These are phyloP conservation scores for Calamus simplicifolius DNA, from an alignment of 176 grass and related monocot genomes.

Conservation along the genomic window DNA sequence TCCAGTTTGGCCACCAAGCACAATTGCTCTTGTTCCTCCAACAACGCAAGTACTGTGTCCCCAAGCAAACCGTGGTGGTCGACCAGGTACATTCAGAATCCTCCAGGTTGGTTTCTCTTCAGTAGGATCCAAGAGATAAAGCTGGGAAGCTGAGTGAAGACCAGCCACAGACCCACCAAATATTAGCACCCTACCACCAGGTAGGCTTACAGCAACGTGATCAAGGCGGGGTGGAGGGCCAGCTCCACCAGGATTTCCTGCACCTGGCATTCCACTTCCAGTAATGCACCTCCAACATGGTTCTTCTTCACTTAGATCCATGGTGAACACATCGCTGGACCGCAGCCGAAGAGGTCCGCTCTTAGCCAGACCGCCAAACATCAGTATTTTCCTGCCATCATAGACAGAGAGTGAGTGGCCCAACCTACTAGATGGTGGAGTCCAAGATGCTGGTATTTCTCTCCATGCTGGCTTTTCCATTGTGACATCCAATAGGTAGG, in stretches of 20 bases:
- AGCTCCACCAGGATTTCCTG: constrained; percentile 10
- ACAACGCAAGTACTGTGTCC: constrained; percentile 16
- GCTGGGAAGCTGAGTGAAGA: constrained; percentile 19
- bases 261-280: constrained; percentile 15
- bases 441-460: constrained; percentile 16
- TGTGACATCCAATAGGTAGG: constrained; percentile 12
- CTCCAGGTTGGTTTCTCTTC: constrained; percentile 16
- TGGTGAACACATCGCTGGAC: constrained; percentile 16
- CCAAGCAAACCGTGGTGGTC: constrained; percentile 12
- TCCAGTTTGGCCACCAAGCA: constrained; percentile 16
- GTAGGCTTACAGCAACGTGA: constrained; percentile 16
- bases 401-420: constrained; percentile 14
- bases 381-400: constrained; percentile 10
- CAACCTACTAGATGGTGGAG: constrained; percentile 14
- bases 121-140: constrained; percentile 16
- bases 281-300: constrained; percentile 19
- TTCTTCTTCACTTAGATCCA: constrained; percentile 15
- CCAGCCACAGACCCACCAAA: constrained; percentile 17
- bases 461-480: constrained; percentile 19
- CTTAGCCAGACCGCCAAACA: constrained; percentile 15
- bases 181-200: constrained; percentile 13
- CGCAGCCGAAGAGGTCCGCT: constrained; percentile 12
- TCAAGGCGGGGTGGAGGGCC: constrained; percentile 18
- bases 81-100: constrained; percentile 16
- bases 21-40: constrained; percentile 18